A percentile compares a stretch with the other conserved stretches of the same genome.
Evolutionary conservation across 495 filamentous ascomycete species (phyloP).

Genomic region (Hyphodiscus hymeniophilus): DNA sequence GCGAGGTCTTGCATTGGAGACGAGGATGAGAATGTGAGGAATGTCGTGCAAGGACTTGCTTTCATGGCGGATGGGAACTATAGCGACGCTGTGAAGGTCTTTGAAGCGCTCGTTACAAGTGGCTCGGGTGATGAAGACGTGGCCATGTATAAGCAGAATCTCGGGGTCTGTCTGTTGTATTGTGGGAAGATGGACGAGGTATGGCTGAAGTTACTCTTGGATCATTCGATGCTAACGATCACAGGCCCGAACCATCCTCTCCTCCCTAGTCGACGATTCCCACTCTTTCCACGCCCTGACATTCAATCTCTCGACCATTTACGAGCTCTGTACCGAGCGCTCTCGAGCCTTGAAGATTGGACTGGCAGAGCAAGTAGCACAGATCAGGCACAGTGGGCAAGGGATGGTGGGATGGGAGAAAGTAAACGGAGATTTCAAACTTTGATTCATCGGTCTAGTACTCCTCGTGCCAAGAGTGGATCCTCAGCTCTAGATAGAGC

Average conservation of each 20-base stretch:
- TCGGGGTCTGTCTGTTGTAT: constrained; percentile 78
- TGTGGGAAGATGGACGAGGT: constrained; percentile 68
- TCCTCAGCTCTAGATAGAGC: no score
- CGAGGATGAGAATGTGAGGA: constrained; percentile 21
- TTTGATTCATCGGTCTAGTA: constrained; percentile 19
- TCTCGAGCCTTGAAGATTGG: constrained; percentile 56
- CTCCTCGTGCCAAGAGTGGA: no score
- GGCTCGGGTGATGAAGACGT: constrained; percentile 26
- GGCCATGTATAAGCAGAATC: constrained; percentile 65
- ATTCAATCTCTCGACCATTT: constrained; percentile 87
- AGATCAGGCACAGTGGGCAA: constrained; percentile 7
- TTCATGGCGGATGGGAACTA: constrained; percentile 76
- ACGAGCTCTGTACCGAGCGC: constrained; percentile 81
- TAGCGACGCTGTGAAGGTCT: constrained; percentile 49
- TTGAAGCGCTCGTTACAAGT: constrained; percentile 46
- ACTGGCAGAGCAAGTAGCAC: constrained; percentile 61
- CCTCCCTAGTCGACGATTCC: constrained; percentile 50
- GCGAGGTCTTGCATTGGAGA: constrained; percentile 45
- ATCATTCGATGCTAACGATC: constrained; percentile 4
- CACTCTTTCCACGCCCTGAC: constrained; percentile 64
- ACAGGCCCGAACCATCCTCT: constrained; percentile 54
- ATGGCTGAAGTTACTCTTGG: constrained; percentile 15
- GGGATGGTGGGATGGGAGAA: constrained; percentile 8
- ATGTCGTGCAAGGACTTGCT: constrained; percentile 54
- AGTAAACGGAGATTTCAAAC: constrained; percentile 23